Evolutionary conservation across 1,139 yeast species (phyloP).

Genomic region (Kurtzmaniella natalensis): DNA sequence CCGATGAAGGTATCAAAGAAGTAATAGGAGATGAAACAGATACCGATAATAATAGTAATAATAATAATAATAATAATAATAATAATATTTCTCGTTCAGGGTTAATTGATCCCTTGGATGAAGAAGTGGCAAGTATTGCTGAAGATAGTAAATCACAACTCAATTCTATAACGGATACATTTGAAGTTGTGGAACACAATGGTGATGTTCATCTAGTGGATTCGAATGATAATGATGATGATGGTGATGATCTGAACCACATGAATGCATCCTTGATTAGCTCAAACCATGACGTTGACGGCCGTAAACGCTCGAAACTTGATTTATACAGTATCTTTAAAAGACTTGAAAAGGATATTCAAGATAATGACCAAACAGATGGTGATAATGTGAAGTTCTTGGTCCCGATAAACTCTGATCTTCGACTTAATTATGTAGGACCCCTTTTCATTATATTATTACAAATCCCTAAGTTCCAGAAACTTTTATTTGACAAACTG

Average conservation of each 20-base stretch:
- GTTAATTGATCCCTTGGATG: not conserved
- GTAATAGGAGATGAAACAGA: too few species aligned
- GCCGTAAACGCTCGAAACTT: too few species aligned
- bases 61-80: not conserved
- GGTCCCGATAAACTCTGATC: not conserved
- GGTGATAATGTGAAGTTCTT: constrained; percentile 1
- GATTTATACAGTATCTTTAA: too few species aligned
- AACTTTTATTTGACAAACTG: constrained; percentile 8
- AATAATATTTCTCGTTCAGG: not conserved
- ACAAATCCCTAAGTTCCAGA: constrained; percentile 20
- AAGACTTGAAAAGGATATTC: too few species aligned
- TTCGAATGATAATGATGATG: too few species aligned
- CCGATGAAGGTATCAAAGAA: not conserved
- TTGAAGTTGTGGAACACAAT: too few species aligned
- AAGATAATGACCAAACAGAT: constrained; percentile 2
- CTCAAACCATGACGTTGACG: too few species aligned
- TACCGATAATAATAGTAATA: not conserved
- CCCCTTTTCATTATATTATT: constrained; percentile 23
- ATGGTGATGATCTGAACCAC: too few species aligned
- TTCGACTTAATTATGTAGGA: constrained; percentile 17
- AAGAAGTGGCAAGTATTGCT: not conserved
- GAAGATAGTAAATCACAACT: not conserved
- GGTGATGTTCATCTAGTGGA: too few species aligned
- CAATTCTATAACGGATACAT: too few species aligned
- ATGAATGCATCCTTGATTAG: too few species aligned